Evolutionary conservation across 148 eudicot genomes (phyloP).

Genomic region (Vaccinium vitisidaea): DNA sequence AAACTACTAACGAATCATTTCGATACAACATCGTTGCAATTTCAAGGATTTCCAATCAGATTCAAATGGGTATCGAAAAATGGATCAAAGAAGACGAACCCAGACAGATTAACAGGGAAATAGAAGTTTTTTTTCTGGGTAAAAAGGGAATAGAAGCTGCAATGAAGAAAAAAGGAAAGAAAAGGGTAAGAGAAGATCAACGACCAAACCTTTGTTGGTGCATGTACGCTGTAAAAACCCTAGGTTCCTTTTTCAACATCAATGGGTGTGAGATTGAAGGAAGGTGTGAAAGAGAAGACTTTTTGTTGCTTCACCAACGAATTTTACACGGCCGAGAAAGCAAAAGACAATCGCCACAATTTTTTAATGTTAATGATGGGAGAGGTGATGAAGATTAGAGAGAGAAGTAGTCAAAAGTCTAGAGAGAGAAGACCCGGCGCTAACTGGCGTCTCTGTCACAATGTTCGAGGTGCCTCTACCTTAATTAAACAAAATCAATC

Average conservation of each 20-base stretch:
- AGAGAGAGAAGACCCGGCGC: conserved; percentile 5
- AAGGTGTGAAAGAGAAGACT: conserved; percentile 56
- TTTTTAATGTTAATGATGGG: conserved; percentile 7
- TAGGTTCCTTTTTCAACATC: conserved; percentile 36
- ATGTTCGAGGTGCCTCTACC: conserved; percentile 49
- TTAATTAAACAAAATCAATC: too few relatives aligned
- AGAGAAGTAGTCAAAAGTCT: background rate
- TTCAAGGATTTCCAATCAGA: background rate
- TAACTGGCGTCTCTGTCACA: conserved; percentile 55
- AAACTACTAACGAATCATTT: background rate
- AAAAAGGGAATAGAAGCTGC: conserved; percentile 1
- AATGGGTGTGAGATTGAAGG: conserved; percentile 22
- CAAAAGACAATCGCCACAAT: conserved; percentile 12
- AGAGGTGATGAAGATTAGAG: background rate
- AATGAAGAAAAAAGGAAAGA: background rate
- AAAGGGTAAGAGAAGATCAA: background rate
- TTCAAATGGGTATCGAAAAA: conserved; percentile 19
- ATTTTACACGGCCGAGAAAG: conserved; percentile 33
- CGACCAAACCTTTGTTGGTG: conserved; percentile 42
- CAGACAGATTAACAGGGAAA: conserved; percentile 8
- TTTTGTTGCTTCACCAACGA: conserved; percentile 13
- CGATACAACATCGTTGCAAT: too few relatives aligned
- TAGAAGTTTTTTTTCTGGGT: too few relatives aligned
- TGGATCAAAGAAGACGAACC: conserved; percentile 12
- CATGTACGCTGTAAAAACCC: conserved; percentile 39